Evolutionary conservation across 179 eudicot genomes (phyloP).

Genomic region (Camellia oleifera): DNA sequence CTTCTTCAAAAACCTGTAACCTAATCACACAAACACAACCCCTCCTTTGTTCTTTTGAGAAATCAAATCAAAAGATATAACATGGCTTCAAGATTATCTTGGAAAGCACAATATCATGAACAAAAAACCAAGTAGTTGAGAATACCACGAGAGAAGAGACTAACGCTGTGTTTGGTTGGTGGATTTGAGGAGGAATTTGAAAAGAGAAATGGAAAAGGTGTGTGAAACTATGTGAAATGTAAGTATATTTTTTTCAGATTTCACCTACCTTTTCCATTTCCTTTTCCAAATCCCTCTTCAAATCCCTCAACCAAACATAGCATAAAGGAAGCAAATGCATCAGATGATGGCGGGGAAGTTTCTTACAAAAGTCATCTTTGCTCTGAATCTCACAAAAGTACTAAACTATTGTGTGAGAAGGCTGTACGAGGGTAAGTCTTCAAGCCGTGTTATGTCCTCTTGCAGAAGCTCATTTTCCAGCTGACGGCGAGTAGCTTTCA

Average conservation of each 20-base stretch:
- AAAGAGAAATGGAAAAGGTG: no score
- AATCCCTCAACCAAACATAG: no score
- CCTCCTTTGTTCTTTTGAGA: neutral
- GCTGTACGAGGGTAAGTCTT: constrained; percentile 80
- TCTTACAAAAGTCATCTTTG: constrained; percentile 12
- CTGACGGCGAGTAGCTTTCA: constrained; percentile 92
- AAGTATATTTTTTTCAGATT: no score
- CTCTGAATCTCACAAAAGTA: neutral
- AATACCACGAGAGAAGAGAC: neutral
- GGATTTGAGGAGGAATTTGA: no score
- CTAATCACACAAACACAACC: neutral
- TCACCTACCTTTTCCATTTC: no score
- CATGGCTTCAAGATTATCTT: neutral
- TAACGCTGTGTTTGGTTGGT: no score
- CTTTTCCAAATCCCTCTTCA: no score
- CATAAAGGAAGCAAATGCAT: constrained; percentile 30
- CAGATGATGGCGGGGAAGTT: constrained; percentile 4
- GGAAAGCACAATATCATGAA: neutral
- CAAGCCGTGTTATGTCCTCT: constrained; percentile 69
- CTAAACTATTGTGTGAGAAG: constrained; percentile 55
- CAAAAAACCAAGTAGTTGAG: constrained; percentile 1
- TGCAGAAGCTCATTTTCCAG: constrained; percentile 84
- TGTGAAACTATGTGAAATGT: no score
- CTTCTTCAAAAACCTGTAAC: neutral
- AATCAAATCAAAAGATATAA: neutral